A percentile compares a stretch with the other conserved stretches of the same genome.
Evolutionary conservation across 345 rosid genomes (phyloP).

Genomic region (Eutrema japonicum): DNA sequence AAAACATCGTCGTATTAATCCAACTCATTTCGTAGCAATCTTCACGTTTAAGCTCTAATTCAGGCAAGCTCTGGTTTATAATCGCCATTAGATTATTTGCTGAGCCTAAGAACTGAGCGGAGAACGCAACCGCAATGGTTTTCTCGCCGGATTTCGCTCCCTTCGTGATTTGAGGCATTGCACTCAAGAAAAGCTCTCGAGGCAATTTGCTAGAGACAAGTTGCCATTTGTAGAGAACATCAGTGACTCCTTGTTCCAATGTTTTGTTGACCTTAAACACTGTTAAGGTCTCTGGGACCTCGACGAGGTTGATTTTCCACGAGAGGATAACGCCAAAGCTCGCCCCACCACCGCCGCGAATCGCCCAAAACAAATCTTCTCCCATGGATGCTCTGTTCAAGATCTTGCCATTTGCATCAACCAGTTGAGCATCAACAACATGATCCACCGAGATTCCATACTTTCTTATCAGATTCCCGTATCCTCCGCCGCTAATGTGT

Average conservation of each 20-base stretch:
- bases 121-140: constrained; percentile 41
- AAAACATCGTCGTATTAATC: constrained; percentile 45
- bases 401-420: constrained; percentile 53
- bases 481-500: constrained; percentile 61
- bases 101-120: constrained; percentile 51
- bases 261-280: constrained; percentile 44
- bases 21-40: constrained; percentile 55
- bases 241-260: constrained; percentile 42
- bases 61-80: constrained; percentile 41
- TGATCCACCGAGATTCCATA: constrained; percentile 59
- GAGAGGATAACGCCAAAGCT: constrained; percentile 61
- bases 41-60: constrained; percentile 43
- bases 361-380: constrained; percentile 64
- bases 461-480: constrained; percentile 61
- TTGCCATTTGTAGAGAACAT: constrained; percentile 48
- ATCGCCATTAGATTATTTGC: constrained; percentile 34
- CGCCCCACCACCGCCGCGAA: constrained; percentile 64
- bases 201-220: constrained; percentile 42
- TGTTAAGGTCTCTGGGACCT: constrained; percentile 51
- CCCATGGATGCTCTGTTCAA: constrained; percentile 54
- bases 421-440: constrained; percentile 55
- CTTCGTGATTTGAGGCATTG: constrained; percentile 5
- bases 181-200: constrained; percentile 47
- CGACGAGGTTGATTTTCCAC: constrained; percentile 54
- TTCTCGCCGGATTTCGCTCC: neutral